Base-by-base conservation (phyloP, 2,329 filamentous ascomycete genomes). In the Colletotrichum eremochloae region DNA sequence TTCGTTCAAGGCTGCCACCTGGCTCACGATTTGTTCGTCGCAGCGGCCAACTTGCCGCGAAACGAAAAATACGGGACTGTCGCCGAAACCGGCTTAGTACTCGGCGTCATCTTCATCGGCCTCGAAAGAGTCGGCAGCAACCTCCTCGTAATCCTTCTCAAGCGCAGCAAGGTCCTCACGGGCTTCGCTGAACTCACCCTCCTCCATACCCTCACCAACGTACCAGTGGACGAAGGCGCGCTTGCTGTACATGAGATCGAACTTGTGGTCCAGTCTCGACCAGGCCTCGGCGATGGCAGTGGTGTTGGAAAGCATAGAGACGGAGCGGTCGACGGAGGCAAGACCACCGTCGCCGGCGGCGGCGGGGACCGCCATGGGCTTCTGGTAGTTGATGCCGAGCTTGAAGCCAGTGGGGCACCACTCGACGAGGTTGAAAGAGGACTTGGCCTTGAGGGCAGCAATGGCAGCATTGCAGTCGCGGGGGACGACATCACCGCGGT, bases 181-280 rank as follows among this genome's bases (percentile, higher is more conserved):
- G 74, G 94, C 94, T 84, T 96, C 94, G 75, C 91, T 93, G 86
- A 96, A 96, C 83, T 96, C 94, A 78, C 94, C 94, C 82, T 96
- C 94, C 86, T 96, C 94, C 94, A 96, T 96, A 85, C 94, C 94
- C 85, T 96, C 94, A 76, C 94, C 94, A 66, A 96, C 94, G 76
- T 93, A 93, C 91, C 91, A 93, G 84, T 93, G 91, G 57, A 93
- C 91, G 78, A 93, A 93, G 72, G 91, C 91, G 76, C 91, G 91
- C 88, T 93, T 93, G 84, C 88, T 91, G 87, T 93, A 92, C 91
- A 93, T 93, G 78, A 93, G 91, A 78, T 93, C 91, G 82, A 93
- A 93, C 85, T 93, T 93, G 87, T 92, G 86, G 83, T 92, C 90
- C 61, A 93, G 87, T 75, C 90, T 89, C 73, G 90, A 91, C 91